Evolutionary conservation across 306 rosid species (phyloP), one percentile per base, ranked within the genome.

Genomic region (Cucurbita moschata): DNA sequence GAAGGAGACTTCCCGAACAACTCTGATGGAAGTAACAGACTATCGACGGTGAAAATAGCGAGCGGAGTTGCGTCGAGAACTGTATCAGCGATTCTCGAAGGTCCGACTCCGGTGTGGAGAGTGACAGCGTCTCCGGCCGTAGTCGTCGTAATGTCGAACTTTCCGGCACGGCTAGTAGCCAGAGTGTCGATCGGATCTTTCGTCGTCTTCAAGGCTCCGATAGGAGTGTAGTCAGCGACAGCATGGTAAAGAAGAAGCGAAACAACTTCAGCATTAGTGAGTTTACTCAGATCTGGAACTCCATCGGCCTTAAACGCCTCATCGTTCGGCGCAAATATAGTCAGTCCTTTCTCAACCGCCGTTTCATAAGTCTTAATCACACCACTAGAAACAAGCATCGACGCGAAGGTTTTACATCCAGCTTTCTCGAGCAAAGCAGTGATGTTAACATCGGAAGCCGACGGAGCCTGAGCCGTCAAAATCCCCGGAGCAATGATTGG

Each of bases 241-340:
- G 95, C 92, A 51, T 94, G 99, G 78, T 82, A 94, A 62, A 82
- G 77, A 21, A 94, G 55, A 54, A 94, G 90, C 75, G 97, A 85
- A 39, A 94, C 92, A 0, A 72, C 47, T 43, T 94, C 97, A 16
- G 92, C 97, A 18, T 84, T 91, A n/a, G 92, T 84, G 72, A 94
- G 97, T 76, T 91, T 94, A 74, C 16, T 76, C 78, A 94, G 84
- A 89, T 94, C 91, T 11, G 99, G 99, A 0, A 87, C 88, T 6
- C 89, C 92, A 0, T 38, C 40, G 0, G 95, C 92, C 77, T 94
- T 94, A 12, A 94, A 94, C 1, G 96, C 99, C 75, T 91, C 99
- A 67, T 94, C 99, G 8, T 71, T 60, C 19, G 97, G 99, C 0
- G 96, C 99, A 39, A 94, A 94, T 11, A 94, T 61, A 10, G 99